Evolutionary conservation across 1,284 basidiomycete species (phyloP), one percentile per base, ranked within the genome.

Genomic region (Paramarasmius palmivorus): DNA sequence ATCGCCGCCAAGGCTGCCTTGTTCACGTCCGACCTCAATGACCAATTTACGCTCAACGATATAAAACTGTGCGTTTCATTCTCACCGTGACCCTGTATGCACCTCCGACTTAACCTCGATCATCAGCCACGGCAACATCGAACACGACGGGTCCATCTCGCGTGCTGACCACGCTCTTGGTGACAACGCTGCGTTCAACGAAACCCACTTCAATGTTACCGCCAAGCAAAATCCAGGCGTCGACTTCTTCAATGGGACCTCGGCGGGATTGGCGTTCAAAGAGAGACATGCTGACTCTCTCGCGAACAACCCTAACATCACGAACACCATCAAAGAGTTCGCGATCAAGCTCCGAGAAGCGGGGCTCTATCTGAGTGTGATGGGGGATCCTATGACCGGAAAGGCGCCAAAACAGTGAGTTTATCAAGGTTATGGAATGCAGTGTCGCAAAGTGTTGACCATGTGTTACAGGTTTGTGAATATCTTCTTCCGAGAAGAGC

Each of bases 121-220:
- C 46, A 2, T 10, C 20, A 61, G 59, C 1, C 59, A 62, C 50
- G 57, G 49, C 9, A 57, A 51, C 42, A 53, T 61, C 14, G 59
- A 63, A 46, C 61, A 61, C 55, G 60, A 61, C 48, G 60, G 55
- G 12, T 60, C 59, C 26, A 14, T 59, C 35, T 60, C 60, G 17
- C 56, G 60, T 32, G 37, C 25, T 7, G 61, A 62, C 48, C 51
- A 38, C 23, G 52, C 52, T 34, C 52, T 48, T 20, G 61, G 61
- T 0, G 57, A 61, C 39, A 60, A 59, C 42, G 44, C 56, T 26
- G 46, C 52, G 15, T 62, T 62, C 56, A 59, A 60, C 49, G 61
- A 60, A 37, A 56, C 51, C 9, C 42, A 60, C 25, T 62, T 60
- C 45, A 9, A 40, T 4, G 57, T 54, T 4, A 44, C 60, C 8